Conservation (phyloP, 176 grass and related monocot genomes). For the Cocos nucifera region DNA sequence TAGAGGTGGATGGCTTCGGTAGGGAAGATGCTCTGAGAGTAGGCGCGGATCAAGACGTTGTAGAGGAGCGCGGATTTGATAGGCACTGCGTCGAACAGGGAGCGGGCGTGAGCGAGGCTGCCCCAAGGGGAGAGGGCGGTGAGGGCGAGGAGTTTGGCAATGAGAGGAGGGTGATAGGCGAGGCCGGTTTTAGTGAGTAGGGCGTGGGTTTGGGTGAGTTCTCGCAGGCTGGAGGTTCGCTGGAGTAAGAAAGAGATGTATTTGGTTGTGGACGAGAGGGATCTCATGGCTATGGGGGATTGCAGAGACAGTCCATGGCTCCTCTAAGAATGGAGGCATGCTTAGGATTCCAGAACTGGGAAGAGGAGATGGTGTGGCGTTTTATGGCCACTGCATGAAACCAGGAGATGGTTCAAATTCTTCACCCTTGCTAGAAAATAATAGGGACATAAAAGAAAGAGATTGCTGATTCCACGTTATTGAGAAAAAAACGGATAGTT, state of each 20-base stretch:
- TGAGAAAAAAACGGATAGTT: too few relatives aligned
- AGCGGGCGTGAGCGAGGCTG: slow-evolving; percentile 34
- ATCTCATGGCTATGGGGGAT: too few relatives aligned
- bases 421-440: too few relatives aligned
- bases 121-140: slow-evolving; percentile 27
- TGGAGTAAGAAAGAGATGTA: slow-evolving; percentile 11
- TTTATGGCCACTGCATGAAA: too few relatives aligned
- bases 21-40: slow-evolving; percentile 23
- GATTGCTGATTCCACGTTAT: too few relatives aligned
- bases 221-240: slow-evolving; percentile 1
- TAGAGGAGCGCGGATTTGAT: slow-evolving; percentile 34
- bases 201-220: slow-evolving; percentile 28
- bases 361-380: too few relatives aligned
- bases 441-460: too few relatives aligned
- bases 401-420: too few relatives aligned
- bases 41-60: slow-evolving; percentile 30
- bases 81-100: slow-evolving; percentile 28
- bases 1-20: slow-evolving; percentile 27
- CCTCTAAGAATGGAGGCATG: too few relatives aligned
- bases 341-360: too few relatives aligned
- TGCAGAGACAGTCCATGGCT: too few relatives aligned
- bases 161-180: slow-evolving; percentile 17
- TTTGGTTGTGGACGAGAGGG: neutral
- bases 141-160: slow-evolving; percentile 39
- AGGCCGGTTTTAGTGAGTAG: slow-evolving; percentile 44